phyloP scores from a whole-genome alignment of 2,329 filamentous ascomycete species.

The Penicillium oxalicum region DNA sequence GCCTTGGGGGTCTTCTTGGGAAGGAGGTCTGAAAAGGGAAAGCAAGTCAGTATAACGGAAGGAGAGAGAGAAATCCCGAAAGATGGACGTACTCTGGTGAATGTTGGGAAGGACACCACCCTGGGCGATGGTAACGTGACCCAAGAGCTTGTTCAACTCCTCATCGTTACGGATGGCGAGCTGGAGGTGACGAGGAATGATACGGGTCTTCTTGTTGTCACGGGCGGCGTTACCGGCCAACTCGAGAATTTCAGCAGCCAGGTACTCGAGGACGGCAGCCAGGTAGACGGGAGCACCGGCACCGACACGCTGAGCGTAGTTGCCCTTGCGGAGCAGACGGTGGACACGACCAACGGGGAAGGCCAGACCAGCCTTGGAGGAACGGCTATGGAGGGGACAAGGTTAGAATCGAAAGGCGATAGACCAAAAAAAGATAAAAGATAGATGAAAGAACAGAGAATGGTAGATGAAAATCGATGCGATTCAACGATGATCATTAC shows the following conservation, averaged over 20 bases:
- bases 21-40: slow-evolving; percentile 67
- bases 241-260: slow-evolving; percentile 97
- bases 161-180: slow-evolving; percentile 99
- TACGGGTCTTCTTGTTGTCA: slow-evolving; percentile 99
- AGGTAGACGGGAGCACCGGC: slow-evolving; percentile 95
- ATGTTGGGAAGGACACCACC: slow-evolving; percentile 97
- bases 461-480: too few relatives aligned
- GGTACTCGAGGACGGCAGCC: slow-evolving; percentile 94
- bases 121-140: slow-evolving; percentile 94
- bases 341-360: slow-evolving; percentile 99
- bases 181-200: slow-evolving; percentile 97
- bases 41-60: not conserved
- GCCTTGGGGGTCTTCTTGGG: slow-evolving; percentile 98
- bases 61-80: slow-evolving; percentile 8
- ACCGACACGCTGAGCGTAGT: slow-evolving; percentile 99
- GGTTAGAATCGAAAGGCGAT: too few relatives aligned
- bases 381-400: slow-evolving; percentile 59
- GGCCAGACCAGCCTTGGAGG: slow-evolving; percentile 97
- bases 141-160: slow-evolving; percentile 98
- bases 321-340: slow-evolving; percentile 96
- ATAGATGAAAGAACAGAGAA: too few relatives aligned
- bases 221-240: slow-evolving; percentile 96
- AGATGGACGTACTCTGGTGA: slow-evolving; percentile 72
- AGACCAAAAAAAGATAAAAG: too few relatives aligned
- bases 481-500: too few relatives aligned